Evolutionary conservation across 129 eudicot genomes (phyloP).

Genomic region (Pittosporum tobira): DNA sequence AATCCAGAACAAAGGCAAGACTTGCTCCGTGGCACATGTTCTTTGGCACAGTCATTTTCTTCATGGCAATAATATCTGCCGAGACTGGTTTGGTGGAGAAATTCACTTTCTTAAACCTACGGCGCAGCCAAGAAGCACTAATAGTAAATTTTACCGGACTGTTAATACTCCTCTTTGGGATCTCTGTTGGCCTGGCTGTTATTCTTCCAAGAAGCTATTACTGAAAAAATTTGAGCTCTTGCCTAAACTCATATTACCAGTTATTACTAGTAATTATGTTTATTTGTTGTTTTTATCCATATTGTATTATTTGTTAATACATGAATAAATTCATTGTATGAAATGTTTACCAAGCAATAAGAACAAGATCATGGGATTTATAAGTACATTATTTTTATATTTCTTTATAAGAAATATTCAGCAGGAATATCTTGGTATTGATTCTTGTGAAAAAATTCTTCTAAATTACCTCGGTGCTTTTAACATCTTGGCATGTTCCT

Average conservation of each 20-base stretch:
- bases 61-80: conserved; percentile 48
- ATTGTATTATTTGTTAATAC: background rate
- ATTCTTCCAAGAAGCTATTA: conserved; percentile 25
- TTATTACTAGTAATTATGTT: background rate
- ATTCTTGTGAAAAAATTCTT: too few relatives aligned
- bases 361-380: background rate
- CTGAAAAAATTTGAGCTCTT: background rate
- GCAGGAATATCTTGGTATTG: background rate
- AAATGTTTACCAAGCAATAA: background rate
- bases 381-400: too few relatives aligned
- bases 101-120: conserved; percentile 28
- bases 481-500: too few relatives aligned
- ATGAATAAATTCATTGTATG: background rate
- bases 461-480: background rate
- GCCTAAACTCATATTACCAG: background rate
- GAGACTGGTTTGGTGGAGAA: conserved; percentile 49
- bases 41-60: conserved; percentile 46
- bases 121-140: conserved; percentile 49
- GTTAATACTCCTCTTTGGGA: conserved; percentile 44
- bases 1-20: conserved; percentile 33
- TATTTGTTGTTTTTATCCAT: background rate
- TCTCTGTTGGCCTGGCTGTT: conserved; percentile 42
- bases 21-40: conserved; percentile 67
- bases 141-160: conserved; percentile 60
- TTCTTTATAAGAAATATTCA: too few relatives aligned